Evolutionary conservation across 495 filamentous ascomycete genomes (phyloP).

Genomic region (Trichoderma orchidacearum): DNA sequence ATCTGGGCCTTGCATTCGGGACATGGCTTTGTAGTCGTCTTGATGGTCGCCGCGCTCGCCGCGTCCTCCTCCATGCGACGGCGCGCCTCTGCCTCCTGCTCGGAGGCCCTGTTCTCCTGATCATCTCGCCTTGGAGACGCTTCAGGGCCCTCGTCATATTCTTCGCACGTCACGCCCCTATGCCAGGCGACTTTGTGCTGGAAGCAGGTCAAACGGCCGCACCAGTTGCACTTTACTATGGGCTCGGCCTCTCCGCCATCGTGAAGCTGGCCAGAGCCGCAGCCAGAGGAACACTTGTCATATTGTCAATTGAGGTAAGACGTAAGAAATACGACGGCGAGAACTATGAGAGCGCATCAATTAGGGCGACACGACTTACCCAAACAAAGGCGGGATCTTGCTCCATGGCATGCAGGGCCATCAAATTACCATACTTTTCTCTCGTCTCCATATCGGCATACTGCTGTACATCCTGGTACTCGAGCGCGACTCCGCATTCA

Average conservation of each 20-base stretch:
- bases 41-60: neutral
- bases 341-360: neutral
- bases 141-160: slow-evolving; percentile 32
- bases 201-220: slow-evolving; percentile 14
- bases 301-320: neutral
- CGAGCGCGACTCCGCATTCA: neutral
- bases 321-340: too few species aligned
- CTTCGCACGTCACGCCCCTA: slow-evolving; percentile 29
- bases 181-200: slow-evolving; percentile 34
- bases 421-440: neutral
- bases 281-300: neutral
- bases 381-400: neutral
- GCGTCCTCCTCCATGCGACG: neutral
- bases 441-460: neutral
- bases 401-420: neutral
- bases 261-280: neutral
- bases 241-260: neutral
- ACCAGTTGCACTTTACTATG: neutral
- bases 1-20: neutral
- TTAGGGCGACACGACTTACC: neutral
- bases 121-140: too few species aligned
- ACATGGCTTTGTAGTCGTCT: neutral
- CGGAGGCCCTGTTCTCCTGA: too few species aligned
- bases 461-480: neutral
- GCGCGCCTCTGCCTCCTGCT: neutral